Evolutionary conservation across 1,284 basidiomycete genomes (phyloP).

Genomic region (Stereum hirsutum): DNA sequence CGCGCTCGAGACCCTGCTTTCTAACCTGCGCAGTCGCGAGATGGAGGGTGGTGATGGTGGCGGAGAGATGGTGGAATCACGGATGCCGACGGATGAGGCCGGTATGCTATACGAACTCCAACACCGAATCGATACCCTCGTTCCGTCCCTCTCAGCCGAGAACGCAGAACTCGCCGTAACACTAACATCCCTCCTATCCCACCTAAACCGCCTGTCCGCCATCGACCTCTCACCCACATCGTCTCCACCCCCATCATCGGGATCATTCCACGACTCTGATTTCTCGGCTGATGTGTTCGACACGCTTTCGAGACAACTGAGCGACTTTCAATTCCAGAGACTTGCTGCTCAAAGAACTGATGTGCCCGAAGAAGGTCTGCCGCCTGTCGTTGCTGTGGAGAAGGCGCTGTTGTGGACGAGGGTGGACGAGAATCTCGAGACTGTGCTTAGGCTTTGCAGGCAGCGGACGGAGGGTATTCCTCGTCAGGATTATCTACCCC

Average conservation of each 20-base stretch:
- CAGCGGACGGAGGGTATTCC: conserved; percentile 35
- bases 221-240: conserved; percentile 19
- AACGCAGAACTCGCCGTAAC: conserved; percentile 56
- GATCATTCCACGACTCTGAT: conserved; percentile 13
- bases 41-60: no score
- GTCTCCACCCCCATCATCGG: conserved; percentile 13
- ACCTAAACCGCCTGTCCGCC: conserved; percentile 51
- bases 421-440: conserved; percentile 67
- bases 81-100: conserved; percentile 30
- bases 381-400: conserved; percentile 51
- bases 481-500: conserved; percentile 41
- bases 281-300: conserved; percentile 39
- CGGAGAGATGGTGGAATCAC: conserved; percentile 36
- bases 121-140: conserved; percentile 38
- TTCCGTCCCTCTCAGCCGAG: conserved; percentile 29
- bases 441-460: conserved; percentile 53
- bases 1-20: conserved; percentile 54
- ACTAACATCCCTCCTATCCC: conserved; percentile 56
- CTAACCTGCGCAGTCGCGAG: conserved; percentile 47
- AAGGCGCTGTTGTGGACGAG: conserved; percentile 62
- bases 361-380: conserved; percentile 8
- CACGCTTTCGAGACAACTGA: conserved; percentile 57
- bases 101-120: conserved; percentile 57
- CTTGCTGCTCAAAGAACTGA: conserved; percentile 18
- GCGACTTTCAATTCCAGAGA: conserved; percentile 53